Conservation (phyloP, 495 filamentous ascomycete species). For the Hypoxylon trugodes region DNA sequence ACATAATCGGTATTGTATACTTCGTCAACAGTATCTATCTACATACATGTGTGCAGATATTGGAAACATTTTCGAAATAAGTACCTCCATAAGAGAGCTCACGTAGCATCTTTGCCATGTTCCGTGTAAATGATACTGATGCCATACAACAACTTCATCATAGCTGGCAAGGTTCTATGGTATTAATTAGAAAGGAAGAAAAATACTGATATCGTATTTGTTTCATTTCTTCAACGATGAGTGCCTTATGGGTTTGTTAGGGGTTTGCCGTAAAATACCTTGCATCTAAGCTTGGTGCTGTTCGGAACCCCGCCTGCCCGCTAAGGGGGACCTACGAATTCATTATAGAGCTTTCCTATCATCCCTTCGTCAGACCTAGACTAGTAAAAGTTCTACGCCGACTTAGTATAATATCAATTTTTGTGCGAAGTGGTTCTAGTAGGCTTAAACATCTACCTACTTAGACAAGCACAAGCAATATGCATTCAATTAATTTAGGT, state of each 20-base stretch:
- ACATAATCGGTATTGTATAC: no score
- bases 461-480: constrained; percentile 7
- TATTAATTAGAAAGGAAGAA: no score
- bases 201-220: no score
- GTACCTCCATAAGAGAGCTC: no score
- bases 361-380: constrained; percentile 30
- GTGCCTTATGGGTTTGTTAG: no score
- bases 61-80: no score
- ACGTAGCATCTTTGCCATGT: constrained; percentile 1
- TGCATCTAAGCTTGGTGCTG: no score
- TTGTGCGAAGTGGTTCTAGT: neutral
- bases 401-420: constrained; percentile 11
- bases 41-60: no score
- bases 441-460: neutral
- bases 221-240: no score
- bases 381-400: constrained; percentile 3
- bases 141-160: neutral
- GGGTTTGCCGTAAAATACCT: no score
- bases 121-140: neutral
- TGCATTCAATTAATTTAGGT: constrained; percentile 24
- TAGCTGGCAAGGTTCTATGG: no score
- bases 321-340: neutral
- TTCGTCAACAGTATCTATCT: no score
- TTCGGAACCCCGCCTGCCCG: neutral
- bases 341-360: constrained; percentile 22